Conservation (phyloP, 441 rosid genomes). For the Codiaeum variegatum region DNA sequence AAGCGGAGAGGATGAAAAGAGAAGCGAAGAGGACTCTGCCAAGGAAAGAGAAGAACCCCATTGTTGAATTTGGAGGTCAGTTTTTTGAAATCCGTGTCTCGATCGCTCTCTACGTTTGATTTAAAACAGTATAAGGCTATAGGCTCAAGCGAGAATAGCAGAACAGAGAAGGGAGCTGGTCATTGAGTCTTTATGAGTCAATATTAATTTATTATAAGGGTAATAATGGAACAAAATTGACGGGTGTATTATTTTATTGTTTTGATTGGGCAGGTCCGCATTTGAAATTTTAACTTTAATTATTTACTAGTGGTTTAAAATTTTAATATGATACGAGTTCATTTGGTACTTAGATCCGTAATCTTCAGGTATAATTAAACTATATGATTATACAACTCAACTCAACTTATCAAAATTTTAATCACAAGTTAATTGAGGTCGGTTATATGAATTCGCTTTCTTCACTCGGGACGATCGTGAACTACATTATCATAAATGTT, state of each 20-base stretch:
- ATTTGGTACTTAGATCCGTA: too few relatives aligned
- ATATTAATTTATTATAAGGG: neutral
- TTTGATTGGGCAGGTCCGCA: neutral
- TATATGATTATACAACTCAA: too few relatives aligned
- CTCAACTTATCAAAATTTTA: too few relatives aligned
- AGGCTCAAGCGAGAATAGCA: neutral
- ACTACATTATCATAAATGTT: too few relatives aligned
- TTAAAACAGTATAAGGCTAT: too few relatives aligned
- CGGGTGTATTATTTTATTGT: neutral
- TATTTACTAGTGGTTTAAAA: too few relatives aligned
- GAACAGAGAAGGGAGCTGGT: neutral
- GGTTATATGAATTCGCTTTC: too few relatives aligned
- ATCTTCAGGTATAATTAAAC: too few relatives aligned
- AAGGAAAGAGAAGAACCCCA: slow-evolving; percentile 45
- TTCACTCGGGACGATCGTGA: too few relatives aligned
- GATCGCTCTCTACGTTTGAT: neutral
- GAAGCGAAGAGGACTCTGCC: slow-evolving; percentile 51
- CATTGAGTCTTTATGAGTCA: too few relatives aligned
- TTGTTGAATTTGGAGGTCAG: neutral
- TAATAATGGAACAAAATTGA: neutral
- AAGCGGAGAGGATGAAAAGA: slow-evolving; percentile 47
- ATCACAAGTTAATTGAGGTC: too few relatives aligned
- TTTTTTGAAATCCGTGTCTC: neutral
- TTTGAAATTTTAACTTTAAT: neutral
- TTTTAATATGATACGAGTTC: too few relatives aligned